Percentiles rank a stretch among this genome's conserved stretches.
These are phyloP conservation scores for Suhomyces sp. DNA, from an alignment of 805 yeast genomes.

Conservation along the genomic window DNA sequence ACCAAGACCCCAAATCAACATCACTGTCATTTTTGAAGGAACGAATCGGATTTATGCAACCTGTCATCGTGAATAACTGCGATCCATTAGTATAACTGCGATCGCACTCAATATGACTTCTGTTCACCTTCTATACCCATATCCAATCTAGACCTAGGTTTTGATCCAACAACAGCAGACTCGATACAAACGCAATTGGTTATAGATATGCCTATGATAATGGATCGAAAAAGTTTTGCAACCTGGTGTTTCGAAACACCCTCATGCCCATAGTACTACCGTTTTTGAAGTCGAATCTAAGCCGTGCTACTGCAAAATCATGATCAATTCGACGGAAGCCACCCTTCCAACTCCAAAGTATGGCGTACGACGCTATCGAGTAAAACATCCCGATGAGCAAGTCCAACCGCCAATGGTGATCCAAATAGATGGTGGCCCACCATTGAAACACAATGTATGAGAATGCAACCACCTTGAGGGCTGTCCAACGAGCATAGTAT, in stretches of 20 bases:
- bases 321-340: conserved; percentile 34
- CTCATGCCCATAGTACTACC: conserved; percentile 65
- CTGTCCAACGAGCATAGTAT: conserved; percentile 37
- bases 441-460: conserved; percentile 56
- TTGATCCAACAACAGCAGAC: too few species aligned
- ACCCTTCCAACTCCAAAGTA: conserved; percentile 33
- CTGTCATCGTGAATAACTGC: background rate
- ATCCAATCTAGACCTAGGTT: too few species aligned
- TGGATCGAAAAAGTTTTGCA: conserved; percentile 56
- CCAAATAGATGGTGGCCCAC: conserved; percentile 76
- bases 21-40: too few species aligned
- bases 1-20: too few species aligned
- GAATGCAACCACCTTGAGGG: conserved; percentile 36
- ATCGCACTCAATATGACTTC: too few species aligned
- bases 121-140: too few species aligned
- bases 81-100: too few species aligned
- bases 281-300: conserved; percentile 36
- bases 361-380: conserved; percentile 43
- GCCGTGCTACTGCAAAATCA: conserved; percentile 38
- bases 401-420: conserved; percentile 71
- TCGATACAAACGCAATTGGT: too few species aligned
- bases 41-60: too few species aligned
- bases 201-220: conserved; percentile 4
- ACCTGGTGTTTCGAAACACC: conserved; percentile 48
- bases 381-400: conserved; percentile 55